Evolutionary conservation across 1,284 basidiomycete genomes (phyloP).

Genomic region (Leccinum ponderosum): DNA sequence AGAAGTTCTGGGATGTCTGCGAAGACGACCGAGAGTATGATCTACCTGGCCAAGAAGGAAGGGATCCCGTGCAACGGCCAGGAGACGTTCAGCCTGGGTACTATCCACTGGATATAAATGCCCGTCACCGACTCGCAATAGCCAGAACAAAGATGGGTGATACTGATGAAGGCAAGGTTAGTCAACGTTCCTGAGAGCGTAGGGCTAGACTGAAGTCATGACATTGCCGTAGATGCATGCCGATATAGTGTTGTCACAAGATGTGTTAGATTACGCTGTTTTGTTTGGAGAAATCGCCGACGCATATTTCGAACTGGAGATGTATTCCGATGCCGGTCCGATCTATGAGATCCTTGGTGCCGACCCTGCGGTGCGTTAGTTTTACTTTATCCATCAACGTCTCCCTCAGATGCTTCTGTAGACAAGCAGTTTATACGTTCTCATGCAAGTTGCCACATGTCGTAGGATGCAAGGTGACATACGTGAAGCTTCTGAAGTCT

Average conservation of each 20-base stretch:
- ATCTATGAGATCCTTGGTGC: constrained; percentile 22
- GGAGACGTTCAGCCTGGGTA: constrained; percentile 18
- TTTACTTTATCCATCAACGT: background rate
- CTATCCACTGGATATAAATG: constrained; percentile 15
- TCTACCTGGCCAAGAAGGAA: constrained; percentile 30
- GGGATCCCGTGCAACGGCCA: constrained; percentile 7
- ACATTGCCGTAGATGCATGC: constrained; percentile 55
- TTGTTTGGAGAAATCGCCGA: constrained; percentile 85
- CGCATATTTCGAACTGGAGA: constrained; percentile 73
- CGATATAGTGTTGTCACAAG: constrained; percentile 66
- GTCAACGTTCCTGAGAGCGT: background rate
- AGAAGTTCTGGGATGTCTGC: constrained; percentile 80
- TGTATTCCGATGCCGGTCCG: constrained; percentile 33
- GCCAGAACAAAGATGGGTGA: constrained; percentile 84
- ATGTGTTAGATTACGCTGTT: constrained; percentile 73
- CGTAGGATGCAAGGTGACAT: constrained; percentile 66
- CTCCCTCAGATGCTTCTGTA: background rate
- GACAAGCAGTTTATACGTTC: constrained; percentile 24
- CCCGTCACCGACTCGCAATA: constrained; percentile 85
- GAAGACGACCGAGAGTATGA: constrained; percentile 86
- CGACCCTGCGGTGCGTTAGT: constrained; percentile 19
- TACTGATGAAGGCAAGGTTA: constrained; percentile 39
- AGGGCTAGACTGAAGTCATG: background rate
- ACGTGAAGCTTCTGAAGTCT: constrained; percentile 78
- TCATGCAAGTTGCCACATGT: constrained; percentile 26